These are phyloP conservation scores for Pseudoscleropodium purum DNA, from an alignment of 225 moss, liverwort and hornwort genomes.

Conservation along the genomic window DNA sequence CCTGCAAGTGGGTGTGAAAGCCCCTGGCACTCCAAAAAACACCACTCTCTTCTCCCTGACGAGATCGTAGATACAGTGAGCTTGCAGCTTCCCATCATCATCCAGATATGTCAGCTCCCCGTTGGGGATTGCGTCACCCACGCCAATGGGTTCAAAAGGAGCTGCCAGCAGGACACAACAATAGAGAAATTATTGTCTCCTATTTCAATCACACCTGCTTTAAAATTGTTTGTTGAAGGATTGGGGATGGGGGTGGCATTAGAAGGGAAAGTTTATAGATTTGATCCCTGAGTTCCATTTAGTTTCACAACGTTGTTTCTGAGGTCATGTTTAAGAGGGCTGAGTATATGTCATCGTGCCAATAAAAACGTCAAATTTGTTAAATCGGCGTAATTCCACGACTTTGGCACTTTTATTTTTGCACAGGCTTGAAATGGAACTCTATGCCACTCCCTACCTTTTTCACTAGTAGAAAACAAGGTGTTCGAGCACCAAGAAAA, in stretches of 20 bases:
- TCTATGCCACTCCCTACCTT: neutral
- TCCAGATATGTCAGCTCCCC: slow-evolving; percentile 65
- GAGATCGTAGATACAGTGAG: slow-evolving; percentile 44
- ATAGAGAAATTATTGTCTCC: neutral
- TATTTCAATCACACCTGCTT: neutral
- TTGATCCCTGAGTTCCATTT: neutral
- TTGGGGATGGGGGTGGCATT: neutral
- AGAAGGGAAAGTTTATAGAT: neutral
- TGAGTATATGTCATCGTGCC: neutral
- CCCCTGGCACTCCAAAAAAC: slow-evolving; percentile 73
- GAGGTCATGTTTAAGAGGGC: neutral
- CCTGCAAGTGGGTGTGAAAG: slow-evolving; percentile 93
- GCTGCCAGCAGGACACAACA: neutral
- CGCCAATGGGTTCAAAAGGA: slow-evolving; percentile 44
- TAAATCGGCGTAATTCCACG: neutral
- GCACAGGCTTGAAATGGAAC: neutral
- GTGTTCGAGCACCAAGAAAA: neutral
- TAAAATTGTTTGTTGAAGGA: neutral
- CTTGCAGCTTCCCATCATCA: slow-evolving; percentile 51
- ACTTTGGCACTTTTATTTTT: neutral
- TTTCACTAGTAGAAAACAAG: neutral
- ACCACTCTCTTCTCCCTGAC: slow-evolving; percentile 54
- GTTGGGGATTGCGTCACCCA: slow-evolving; percentile 60
- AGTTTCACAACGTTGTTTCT: neutral
- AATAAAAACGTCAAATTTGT: no score